phyloP scores from a whole-genome alignment of 169 alveolate genomes.

The Plasmodium sp. region DNA sequence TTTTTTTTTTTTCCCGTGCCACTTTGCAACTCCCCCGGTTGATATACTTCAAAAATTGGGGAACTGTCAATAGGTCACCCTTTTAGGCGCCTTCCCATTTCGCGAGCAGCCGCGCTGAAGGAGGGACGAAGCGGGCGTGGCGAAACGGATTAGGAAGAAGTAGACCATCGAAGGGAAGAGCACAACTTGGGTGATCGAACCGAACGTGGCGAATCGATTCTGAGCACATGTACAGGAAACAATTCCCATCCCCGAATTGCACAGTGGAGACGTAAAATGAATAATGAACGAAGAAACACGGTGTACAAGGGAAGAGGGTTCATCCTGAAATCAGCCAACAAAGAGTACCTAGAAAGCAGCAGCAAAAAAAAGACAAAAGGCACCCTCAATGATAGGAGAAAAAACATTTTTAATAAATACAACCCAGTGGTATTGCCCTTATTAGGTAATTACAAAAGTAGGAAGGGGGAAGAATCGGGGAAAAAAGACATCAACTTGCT shows the following conservation, averaged over 20 bases:
- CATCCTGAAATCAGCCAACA: conserved; percentile 15
- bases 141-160: too few species aligned
- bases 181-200: too few species aligned
- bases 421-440: conserved; percentile 54
- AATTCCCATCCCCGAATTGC: not conserved
- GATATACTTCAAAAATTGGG: too few species aligned
- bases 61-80: too few species aligned
- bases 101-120: too few species aligned
- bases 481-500: conserved; percentile 11
- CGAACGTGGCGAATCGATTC: not conserved
- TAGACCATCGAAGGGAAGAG: too few species aligned
- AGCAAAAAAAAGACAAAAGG: not conserved
- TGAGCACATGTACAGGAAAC: not conserved
- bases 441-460: not conserved
- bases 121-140: too few species aligned
- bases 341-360: conserved; percentile 4
- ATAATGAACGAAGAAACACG: not conserved
- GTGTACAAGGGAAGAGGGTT: conserved; percentile 52
- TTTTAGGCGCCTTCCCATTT: too few species aligned
- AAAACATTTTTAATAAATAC: conserved; percentile 26
- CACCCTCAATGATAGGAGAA: conserved; percentile 18
- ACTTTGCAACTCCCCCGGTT: too few species aligned
- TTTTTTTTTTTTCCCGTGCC: too few species aligned
- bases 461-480: not conserved
- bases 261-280: not conserved